Evolutionary conservation across 495 filamentous ascomycete genomes (phyloP), one percentile per base, ranked within the genome.

Genomic region (Podospora sp.): DNA sequence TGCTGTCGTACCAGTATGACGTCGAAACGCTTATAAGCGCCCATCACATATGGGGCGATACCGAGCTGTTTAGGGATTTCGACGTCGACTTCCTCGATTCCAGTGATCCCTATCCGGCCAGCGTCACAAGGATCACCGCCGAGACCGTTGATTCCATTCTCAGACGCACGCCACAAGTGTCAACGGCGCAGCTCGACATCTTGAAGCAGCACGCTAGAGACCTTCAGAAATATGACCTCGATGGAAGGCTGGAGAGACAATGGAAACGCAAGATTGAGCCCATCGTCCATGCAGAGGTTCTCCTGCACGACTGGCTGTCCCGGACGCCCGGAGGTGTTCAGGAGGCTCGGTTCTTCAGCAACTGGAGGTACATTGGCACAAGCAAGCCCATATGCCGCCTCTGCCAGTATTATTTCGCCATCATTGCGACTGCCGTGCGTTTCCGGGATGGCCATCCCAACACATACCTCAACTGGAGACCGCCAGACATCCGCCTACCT

Each of bases 301-400:
- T 65, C 14, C 53, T 68, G 0, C 67, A 68, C 53, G 25, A 65
- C 55, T 68, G 67, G 67, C 62, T 68, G 1, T 46, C 59, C 14
- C 53, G 60, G 5, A 36, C 64, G 1, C 27, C 58, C 0, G 69
- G 62, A 12, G 57, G 61, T 8, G 50, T 59, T 0, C 56, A 26
- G 4, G 24, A 66, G 5, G 55, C 65, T 18, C 27, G 62, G 2
- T 73, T 73, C 57, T 73, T 73, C 55, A 46, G 58, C 4, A 51
- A 52, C 0, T 68, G 52, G 36, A 68, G 63, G 6, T 73, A 73
- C 20, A 73, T 73, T 24, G 53, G 53, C 21, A 57, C 53, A 2
- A 57, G 53, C 53, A 57, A 57, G 9, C 53, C 53, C 3, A 24
- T 57, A 24, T 57, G 53, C 53, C 53, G 53, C 21, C 53, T 57